These are phyloP conservation scores for Pseudocercospora macadamiae DNA, from an alignment of 2,329 filamentous ascomycete genomes.

Conservation along the genomic window DNA sequence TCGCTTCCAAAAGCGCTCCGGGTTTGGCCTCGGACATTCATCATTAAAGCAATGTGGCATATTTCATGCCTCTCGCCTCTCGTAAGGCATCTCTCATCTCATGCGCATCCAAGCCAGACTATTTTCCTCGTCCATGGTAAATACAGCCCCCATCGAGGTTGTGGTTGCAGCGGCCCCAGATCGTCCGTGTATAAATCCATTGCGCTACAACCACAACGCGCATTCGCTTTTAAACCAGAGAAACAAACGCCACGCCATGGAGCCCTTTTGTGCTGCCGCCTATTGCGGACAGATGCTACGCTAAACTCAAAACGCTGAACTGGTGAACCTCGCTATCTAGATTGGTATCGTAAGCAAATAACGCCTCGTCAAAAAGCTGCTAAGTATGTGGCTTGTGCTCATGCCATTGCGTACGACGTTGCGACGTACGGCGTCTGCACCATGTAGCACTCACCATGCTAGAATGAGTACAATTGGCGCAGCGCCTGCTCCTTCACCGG, in stretches of 20 bases:
- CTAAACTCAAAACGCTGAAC: constrained; percentile 35
- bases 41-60: constrained; percentile 10
- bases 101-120: neutral
- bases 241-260: constrained; percentile 26
- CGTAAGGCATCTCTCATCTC: constrained; percentile 8
- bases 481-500: constrained; percentile 48
- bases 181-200: neutral
- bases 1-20: constrained; percentile 15
- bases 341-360: constrained; percentile 30
- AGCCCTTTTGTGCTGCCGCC: constrained; percentile 36
- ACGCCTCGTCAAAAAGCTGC: constrained; percentile 13
- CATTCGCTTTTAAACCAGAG: constrained; percentile 3
- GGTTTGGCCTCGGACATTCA: neutral
- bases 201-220: constrained; percentile 1
- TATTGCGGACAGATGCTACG: constrained; percentile 43
- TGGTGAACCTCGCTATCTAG: constrained; percentile 31
- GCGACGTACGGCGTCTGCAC: constrained; percentile 13
- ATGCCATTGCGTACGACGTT: neutral
- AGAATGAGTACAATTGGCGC: constrained; percentile 47
- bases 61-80: constrained; percentile 1
- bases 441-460: constrained; percentile 30
- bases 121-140: constrained; percentile 2
- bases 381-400: constrained; percentile 3
- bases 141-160: neutral
- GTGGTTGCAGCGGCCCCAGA: neutral